Base-by-base conservation (phyloP, 2,329 filamentous ascomycete species). In the Aspergillus jensenii region DNA sequence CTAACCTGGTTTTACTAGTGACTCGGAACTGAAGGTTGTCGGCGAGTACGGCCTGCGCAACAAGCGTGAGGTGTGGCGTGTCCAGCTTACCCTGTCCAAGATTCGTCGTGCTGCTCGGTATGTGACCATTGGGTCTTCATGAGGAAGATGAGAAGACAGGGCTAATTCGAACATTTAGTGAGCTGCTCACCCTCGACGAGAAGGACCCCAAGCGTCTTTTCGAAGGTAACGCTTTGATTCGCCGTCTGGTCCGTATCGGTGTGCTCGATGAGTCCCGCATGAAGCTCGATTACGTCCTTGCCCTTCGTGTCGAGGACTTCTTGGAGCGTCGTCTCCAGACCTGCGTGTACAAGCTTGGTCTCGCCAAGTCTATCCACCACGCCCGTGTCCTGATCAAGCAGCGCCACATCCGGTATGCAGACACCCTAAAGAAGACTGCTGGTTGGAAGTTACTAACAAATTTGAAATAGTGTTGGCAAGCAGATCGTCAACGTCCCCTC, bases 241-340 rank as follows among this genome's bases (percentile, higher is more conserved):
- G 95, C 81, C 95, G 95, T 90, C 92, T 99, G 71, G 95, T 99
- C 71, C 95, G 95, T 81, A 93, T 98, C 79, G 95, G 95, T 91
- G 95, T 99, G 77, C 91, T 99, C 77, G 95, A 99, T 81, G 95
- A 99, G 87, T 93, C 93, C 80, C 95, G 95, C 88, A 99, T 99
- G 95, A 99, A 97, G 90, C 95, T 99, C 87, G 95, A 99, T 97
- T 97, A 99, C 90, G 95, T 99, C 79, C 85, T 99, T 79, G 95
- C 95, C 83, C 89, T 99, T 64, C 96, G 96, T 87, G 90, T 96
- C 76, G 95, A 99, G 84, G 95, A 99, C 83, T 99, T 99, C 90
- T 87, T 99, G 84, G 95, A 99, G 90, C 93, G 95, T 76, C 93
- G 95, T 82, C 93, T 98, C 71, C 93, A 99, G 89, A 99, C 95